Percentiles rank a stretch among this genome's conserved stretches.
Evolutionary conservation across 495 filamentous ascomycete species (phyloP).

Genomic region (Aspergillus asperescens): DNA sequence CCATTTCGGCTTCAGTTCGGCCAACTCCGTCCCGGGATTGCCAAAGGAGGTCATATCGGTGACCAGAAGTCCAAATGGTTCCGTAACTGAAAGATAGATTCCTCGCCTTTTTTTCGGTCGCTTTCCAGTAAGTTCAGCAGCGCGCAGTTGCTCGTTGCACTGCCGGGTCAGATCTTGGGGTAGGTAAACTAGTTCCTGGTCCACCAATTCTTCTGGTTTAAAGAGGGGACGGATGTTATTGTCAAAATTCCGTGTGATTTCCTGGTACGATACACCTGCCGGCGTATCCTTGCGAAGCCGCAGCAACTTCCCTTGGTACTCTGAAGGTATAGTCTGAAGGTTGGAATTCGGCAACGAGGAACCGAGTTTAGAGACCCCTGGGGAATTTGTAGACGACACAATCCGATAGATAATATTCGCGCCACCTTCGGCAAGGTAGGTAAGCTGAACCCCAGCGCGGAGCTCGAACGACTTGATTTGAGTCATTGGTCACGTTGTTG

Average conservation of each 20-base stretch:
- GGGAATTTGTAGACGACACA: conserved; percentile 24
- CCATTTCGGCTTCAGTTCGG: conserved; percentile 97
- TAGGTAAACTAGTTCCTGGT: conserved; percentile 53
- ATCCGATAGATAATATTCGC: conserved; percentile 68
- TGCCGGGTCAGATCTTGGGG: conserved; percentile 38
- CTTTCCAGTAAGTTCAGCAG: conserved; percentile 26
- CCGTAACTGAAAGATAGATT: conserved; percentile 53
- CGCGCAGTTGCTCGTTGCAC: conserved; percentile 49
- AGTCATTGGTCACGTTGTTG: conserved; percentile 31
- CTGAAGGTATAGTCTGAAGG: conserved; percentile 17
- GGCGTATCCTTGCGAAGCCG: conserved; percentile 60
- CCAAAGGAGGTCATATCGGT: conserved; percentile 67
- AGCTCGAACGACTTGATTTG: conserved; percentile 37
- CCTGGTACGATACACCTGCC: conserved; percentile 49
- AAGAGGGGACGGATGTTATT: conserved; percentile 54
- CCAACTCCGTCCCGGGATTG: conserved; percentile 41
- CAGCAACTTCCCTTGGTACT: conserved; percentile 49
- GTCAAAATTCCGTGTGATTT: conserved; percentile 55
- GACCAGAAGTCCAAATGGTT: conserved; percentile 64
- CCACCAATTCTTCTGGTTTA: conserved; percentile 50
- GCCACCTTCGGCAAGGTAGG: conserved; percentile 61
- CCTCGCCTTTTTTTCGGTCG: conserved; percentile 47
- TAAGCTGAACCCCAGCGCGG: conserved; percentile 37
- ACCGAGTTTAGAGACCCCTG: conserved; percentile 12
- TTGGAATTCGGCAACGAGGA: conserved; percentile 7